Evolutionary conservation across 139 green algal species (phyloP).

Genomic region (Tetradesmus obliquus): DNA sequence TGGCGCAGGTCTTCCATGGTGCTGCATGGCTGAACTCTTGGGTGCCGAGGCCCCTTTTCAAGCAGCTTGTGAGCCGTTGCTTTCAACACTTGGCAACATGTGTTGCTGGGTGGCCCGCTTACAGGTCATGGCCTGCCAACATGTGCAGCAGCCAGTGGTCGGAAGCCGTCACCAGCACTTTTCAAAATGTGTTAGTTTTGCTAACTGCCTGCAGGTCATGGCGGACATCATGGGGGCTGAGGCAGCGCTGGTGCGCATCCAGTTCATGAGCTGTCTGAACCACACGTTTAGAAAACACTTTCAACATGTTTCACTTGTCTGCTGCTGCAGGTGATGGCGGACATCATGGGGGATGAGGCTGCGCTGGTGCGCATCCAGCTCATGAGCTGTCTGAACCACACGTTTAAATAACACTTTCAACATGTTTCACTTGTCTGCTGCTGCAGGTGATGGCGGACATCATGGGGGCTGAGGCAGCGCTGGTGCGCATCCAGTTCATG

Average conservation of each 20-base stretch:
- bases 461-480: conserved; percentile 90
- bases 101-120: too few relatives aligned
- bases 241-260: conserved; percentile 84
- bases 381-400: conserved; percentile 67
- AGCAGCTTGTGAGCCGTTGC: background rate
- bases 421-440: background rate
- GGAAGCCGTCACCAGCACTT: too few relatives aligned
- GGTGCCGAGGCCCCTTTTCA: too few relatives aligned
- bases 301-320: too few relatives aligned
- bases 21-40: too few relatives aligned
- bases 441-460: conserved; percentile 77
- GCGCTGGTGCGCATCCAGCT: conserved; percentile 89
- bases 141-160: too few relatives aligned
- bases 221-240: conserved; percentile 91
- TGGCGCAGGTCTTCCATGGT: too few relatives aligned
- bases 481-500: conserved; percentile 91
- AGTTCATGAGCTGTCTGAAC: conserved; percentile 80
- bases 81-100: background rate
- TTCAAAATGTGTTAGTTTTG: too few relatives aligned
- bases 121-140: too few relatives aligned
- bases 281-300: background rate
- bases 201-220: conserved; percentile 50
- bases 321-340: conserved; percentile 69
- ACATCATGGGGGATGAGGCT: conserved; percentile 89
- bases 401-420: background rate